These are phyloP conservation scores for Clausena lansium DNA, from an alignment of 345 rosid species.

Conservation along the genomic window DNA sequence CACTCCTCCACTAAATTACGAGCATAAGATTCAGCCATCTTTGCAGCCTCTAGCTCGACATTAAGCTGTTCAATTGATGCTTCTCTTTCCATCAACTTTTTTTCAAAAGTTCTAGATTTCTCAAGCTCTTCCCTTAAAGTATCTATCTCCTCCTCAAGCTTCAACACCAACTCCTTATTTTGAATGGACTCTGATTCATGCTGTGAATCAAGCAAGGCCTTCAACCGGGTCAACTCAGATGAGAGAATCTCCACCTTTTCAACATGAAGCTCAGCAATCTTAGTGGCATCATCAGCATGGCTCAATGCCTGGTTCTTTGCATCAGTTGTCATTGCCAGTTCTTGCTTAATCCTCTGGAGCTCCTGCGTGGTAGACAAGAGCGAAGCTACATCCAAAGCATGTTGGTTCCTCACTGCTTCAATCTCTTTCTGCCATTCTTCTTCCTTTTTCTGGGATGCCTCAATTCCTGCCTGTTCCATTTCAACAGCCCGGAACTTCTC, in stretches of 20 bases:
- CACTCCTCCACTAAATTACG: constrained; percentile 69
- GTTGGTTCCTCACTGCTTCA: constrained; percentile 71
- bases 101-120: constrained; percentile 46
- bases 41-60: constrained; percentile 78
- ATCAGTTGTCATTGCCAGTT: constrained; percentile 61
- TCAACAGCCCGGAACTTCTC: constrained; percentile 92
- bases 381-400: constrained; percentile 75
- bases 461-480: constrained; percentile 86
- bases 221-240: constrained; percentile 62
- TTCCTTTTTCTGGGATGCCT: constrained; percentile 77
- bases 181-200: constrained; percentile 48
- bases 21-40: constrained; percentile 85
- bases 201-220: constrained; percentile 73
- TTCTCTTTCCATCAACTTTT: constrained; percentile 58
- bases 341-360: constrained; percentile 68
- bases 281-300: constrained; percentile 93
- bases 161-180: constrained; percentile 42
- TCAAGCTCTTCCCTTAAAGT: constrained; percentile 62
- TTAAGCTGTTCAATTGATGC: constrained; percentile 68
- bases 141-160: constrained; percentile 55
- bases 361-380: constrained; percentile 72
- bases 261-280: constrained; percentile 74
- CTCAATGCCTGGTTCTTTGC: constrained; percentile 83
- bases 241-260: constrained; percentile 82
- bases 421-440: constrained; percentile 83